These are phyloP conservation scores for Lepraria neglecta DNA, from an alignment of 495 filamentous ascomycete genomes.

Conservation along the genomic window DNA sequence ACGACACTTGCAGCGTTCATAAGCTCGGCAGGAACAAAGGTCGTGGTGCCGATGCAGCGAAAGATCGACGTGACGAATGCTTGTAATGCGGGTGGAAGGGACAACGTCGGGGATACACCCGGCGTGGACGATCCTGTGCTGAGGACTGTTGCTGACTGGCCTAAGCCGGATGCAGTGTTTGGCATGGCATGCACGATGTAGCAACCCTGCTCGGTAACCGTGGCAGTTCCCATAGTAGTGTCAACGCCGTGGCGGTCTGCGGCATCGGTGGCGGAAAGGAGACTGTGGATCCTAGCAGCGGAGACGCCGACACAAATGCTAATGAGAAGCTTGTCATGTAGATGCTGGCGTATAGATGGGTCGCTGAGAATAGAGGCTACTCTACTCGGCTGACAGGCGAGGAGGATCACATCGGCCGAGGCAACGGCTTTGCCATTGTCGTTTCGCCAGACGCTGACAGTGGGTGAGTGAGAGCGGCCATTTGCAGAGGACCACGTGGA, in stretches of 20 bases:
- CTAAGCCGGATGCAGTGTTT: not conserved
- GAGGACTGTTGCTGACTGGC: not conserved
- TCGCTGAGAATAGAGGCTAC: not conserved
- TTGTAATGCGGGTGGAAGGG: not conserved
- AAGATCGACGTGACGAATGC: not conserved
- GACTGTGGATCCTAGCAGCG: not conserved
- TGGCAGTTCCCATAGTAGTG: not conserved
- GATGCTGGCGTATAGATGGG: not conserved
- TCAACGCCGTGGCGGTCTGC: not conserved
- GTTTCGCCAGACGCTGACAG: not conserved
- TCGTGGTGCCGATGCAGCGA: not conserved
- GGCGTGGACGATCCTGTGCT: not conserved
- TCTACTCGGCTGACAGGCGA: not conserved
- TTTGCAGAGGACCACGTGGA: not conserved
- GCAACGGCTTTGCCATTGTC: not conserved
- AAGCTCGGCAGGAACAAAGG: not conserved
- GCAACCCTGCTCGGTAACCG: not conserved
- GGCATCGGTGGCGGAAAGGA: not conserved
- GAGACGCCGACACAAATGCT: not conserved
- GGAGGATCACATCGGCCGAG: not conserved
- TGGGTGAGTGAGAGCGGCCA: not conserved
- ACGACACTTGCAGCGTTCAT: not conserved
- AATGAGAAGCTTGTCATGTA: not conserved
- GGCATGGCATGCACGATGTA: not conserved
- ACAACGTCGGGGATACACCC: not conserved